These are phyloP conservation scores for Macrolepiota fuliginosa DNA, from an alignment of 768 basidiomycete species.

Conservation along the genomic window DNA sequence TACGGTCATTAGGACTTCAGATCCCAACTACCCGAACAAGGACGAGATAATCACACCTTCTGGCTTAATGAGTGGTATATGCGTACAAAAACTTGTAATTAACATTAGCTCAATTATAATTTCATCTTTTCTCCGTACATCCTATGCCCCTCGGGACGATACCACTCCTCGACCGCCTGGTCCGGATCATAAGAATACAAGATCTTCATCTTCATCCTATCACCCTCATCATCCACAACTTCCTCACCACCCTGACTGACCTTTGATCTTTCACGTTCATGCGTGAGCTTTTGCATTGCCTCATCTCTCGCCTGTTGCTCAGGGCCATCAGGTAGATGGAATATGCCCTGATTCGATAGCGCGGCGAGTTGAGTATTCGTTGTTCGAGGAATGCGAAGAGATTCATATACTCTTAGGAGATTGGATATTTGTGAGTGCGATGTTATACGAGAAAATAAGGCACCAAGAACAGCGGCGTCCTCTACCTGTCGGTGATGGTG, in stretches of 20 bases:
- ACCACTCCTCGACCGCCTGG: conserved; percentile 48
- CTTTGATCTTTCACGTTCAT: conserved; percentile 28
- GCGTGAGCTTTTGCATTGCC: conserved; percentile 50
- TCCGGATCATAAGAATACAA: conserved; percentile 61
- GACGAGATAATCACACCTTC: not conserved
- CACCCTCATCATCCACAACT: conserved; percentile 47
- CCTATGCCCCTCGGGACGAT: conserved; percentile 13
- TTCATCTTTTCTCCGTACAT: not conserved
- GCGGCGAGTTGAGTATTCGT: conserved; percentile 47
- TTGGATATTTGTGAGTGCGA: conserved; percentile 38
- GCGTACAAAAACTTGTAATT: not conserved
- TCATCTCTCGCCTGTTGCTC: conserved; percentile 50
- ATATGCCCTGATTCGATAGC: conserved; percentile 48
- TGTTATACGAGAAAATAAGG: conserved; percentile 48
- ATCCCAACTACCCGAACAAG: not conserved
- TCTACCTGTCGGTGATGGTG: conserved; percentile 36
- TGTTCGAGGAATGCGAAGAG: conserved; percentile 48
- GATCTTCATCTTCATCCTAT: conserved; percentile 40
- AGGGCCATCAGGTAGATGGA: conserved; percentile 59
- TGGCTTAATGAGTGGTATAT: not conserved
- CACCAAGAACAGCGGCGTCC: conserved; percentile 48
- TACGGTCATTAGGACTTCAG: not conserved
- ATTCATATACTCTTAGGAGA: conserved; percentile 51
- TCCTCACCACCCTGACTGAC: conserved; percentile 15
- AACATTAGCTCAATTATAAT: not conserved